Conservation (phyloP, 129 eudicot species). For the Calendula officinalis region DNA sequence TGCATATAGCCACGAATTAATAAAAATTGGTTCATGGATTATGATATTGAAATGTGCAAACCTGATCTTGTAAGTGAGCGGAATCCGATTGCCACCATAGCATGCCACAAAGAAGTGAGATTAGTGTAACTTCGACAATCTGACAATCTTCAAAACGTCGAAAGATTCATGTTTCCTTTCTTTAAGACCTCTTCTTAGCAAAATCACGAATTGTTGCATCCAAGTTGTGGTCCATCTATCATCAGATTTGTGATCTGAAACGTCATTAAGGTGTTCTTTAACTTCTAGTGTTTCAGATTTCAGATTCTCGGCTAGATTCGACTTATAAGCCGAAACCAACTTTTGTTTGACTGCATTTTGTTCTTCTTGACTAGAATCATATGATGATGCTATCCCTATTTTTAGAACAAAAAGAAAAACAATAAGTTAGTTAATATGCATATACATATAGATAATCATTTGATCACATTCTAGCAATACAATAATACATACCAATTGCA, state of each 20-base stretch:
- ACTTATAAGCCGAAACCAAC: slow-evolving; percentile 48
- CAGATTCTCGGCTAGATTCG: slow-evolving; percentile 36
- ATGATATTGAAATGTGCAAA: slow-evolving; percentile 15
- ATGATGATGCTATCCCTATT: slow-evolving; percentile 46
- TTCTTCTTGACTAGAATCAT: slow-evolving; percentile 49
- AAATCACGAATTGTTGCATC: slow-evolving; percentile 63
- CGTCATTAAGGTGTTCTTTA: slow-evolving; percentile 12
- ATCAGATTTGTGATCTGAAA: slow-evolving; percentile 27
- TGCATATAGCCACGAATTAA: slow-evolving; percentile 27
- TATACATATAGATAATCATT: background rate
- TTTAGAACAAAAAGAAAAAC: background rate
- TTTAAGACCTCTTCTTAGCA: slow-evolving; percentile 67
- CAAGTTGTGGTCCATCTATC: slow-evolving; percentile 69
- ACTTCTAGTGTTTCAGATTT: slow-evolving; percentile 32
- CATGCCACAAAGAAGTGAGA: slow-evolving; percentile 32
- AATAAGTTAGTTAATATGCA: background rate
- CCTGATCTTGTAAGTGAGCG: slow-evolving; percentile 70
- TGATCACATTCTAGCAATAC: too few species aligned
- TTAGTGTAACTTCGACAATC: slow-evolving; percentile 14
- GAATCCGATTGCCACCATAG: slow-evolving; percentile 73
- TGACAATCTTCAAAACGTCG: slow-evolving; percentile 43
- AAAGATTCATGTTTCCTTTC: slow-evolving; percentile 73
- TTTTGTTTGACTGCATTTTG: slow-evolving; percentile 45
- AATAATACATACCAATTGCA: slow-evolving; percentile 56
- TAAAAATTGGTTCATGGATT: background rate